phyloP scores from a whole-genome alignment of 139 green algal species.

The Coccomyxa sp. region DNA sequence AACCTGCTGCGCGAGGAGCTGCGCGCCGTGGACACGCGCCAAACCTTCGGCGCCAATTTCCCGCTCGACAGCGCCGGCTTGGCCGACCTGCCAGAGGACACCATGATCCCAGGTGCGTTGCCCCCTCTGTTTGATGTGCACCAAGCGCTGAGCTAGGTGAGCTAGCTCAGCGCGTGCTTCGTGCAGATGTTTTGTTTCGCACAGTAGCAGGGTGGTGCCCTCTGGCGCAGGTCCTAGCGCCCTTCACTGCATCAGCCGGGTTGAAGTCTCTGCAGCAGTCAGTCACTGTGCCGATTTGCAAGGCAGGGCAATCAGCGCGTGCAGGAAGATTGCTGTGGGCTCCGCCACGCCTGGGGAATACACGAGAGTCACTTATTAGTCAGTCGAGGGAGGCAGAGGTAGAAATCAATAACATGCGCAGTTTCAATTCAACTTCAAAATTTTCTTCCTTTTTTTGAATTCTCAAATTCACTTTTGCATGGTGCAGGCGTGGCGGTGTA shows the following conservation, averaged over 20 bases:
- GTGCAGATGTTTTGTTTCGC: neutral
- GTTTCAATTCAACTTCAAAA: too few species aligned
- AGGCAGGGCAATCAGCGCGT: too few species aligned
- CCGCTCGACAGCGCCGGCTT: conserved; percentile 29
- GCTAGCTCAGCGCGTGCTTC: neutral
- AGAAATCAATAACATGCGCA: too few species aligned
- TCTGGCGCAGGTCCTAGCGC: neutral
- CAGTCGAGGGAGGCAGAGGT: too few species aligned
- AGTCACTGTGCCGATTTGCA: too few species aligned
- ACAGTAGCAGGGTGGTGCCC: neutral
- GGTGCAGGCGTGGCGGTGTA: conserved; percentile 87
- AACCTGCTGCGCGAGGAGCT: conserved; percentile 60
- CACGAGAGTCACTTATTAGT: too few species aligned
- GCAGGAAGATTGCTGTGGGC: too few species aligned
- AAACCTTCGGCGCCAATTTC: conserved; percentile 65
- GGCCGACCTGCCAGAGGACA: conserved; percentile 32
- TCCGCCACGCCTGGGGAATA: too few species aligned
- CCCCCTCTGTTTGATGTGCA: neutral
- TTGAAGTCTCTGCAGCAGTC: too few species aligned
- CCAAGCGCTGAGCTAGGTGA: too few species aligned
- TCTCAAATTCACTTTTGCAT: too few species aligned
- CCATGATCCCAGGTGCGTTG: conserved; percentile 42
- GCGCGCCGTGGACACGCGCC: conserved; percentile 30
- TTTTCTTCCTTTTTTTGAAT: too few species aligned
- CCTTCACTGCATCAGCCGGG: neutral